phyloP scores from a whole-genome alignment of 2,329 filamentous ascomycete species.

The Coniosporium tulheliwenetii region DNA sequence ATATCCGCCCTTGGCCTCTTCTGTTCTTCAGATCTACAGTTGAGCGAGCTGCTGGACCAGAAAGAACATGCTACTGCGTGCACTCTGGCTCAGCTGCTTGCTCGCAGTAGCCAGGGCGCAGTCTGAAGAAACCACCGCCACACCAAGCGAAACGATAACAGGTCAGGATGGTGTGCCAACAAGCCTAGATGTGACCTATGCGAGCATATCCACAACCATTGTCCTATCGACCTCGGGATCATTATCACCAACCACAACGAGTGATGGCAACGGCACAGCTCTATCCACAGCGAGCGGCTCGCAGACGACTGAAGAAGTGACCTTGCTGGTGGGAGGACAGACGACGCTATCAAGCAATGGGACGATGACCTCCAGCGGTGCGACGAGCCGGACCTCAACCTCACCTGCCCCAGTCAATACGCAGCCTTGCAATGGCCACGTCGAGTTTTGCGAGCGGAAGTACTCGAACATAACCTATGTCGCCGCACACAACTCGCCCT shows the following conservation, averaged over 20 bases:
- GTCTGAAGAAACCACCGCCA: no score
- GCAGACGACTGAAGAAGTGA: not conserved
- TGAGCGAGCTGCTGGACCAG: no score
- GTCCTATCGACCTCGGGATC: no score
- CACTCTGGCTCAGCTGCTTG: constrained; percentile 16
- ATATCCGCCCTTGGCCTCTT: no score
- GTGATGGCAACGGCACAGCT: not conserved
- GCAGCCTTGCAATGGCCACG: constrained; percentile 62
- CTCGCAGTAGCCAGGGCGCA: constrained; percentile 9
- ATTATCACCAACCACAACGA: no score
- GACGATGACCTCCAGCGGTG: not conserved
- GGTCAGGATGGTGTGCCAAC: no score
- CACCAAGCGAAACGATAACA: no score
- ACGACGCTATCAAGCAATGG: not conserved
- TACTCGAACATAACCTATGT: constrained; percentile 75
- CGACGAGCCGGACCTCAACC: not conserved
- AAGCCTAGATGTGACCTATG: no score
- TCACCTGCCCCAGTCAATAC: constrained; percentile 45
- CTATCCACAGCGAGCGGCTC: not conserved
- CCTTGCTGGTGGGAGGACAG: not conserved
- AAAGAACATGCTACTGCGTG: constrained; percentile 10
- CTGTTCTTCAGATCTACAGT: no score
- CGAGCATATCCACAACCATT: no score
- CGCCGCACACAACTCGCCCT: constrained; percentile 69
- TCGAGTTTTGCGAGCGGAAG: constrained; percentile 59